phyloP scores from a whole-genome alignment of 257 asterid genomes.

The Nicotiana sylvestris region DNA sequence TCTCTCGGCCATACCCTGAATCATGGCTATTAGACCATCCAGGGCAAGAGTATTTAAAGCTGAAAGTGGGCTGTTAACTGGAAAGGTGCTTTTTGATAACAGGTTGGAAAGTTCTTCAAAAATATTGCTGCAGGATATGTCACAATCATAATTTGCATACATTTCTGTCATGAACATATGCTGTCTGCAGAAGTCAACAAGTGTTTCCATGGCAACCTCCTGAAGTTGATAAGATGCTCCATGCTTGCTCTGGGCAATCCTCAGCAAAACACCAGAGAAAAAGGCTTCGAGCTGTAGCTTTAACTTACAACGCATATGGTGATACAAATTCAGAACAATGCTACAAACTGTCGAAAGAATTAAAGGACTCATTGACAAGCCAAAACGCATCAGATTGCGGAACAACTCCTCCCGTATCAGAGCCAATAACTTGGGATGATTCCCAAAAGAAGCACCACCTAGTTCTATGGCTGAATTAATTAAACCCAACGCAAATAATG shows the following conservation, averaged over 20 bases:
- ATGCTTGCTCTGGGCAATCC: conserved; percentile 72
- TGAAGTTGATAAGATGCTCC: conserved; percentile 92
- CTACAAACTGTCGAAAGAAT: conserved; percentile 91
- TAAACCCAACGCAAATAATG: conserved; percentile 88
- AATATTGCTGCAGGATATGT: conserved; percentile 73
- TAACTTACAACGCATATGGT: conserved; percentile 73
- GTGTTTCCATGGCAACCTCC: conserved; percentile 97
- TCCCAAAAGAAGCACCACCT: conserved; percentile 70
- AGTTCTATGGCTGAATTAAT: conserved; percentile 84
- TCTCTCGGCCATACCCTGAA: conserved; percentile 81
- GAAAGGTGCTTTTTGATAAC: conserved; percentile 86
- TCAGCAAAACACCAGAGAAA: conserved; percentile 70
- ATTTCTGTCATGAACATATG: conserved; percentile 69
- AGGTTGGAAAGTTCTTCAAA: conserved; percentile 79
- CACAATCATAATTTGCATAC: conserved; percentile 90
- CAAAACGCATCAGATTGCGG: conserved; percentile 83
- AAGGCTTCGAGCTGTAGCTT: conserved; percentile 89
- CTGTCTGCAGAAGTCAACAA: conserved; percentile 94
- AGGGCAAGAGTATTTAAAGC: conserved; percentile 81
- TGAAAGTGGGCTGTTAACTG: conserved; percentile 82
- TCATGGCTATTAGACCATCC: conserved; percentile 86
- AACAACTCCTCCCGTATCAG: conserved; percentile 89
- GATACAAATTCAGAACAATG: conserved; percentile 89
- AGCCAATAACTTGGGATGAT: conserved; percentile 68
- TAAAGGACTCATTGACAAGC: conserved; percentile 90